phyloP scores from a whole-genome alignment of 1,284 basidiomycete genomes.

The Xerocomus nothofagi region DNA sequence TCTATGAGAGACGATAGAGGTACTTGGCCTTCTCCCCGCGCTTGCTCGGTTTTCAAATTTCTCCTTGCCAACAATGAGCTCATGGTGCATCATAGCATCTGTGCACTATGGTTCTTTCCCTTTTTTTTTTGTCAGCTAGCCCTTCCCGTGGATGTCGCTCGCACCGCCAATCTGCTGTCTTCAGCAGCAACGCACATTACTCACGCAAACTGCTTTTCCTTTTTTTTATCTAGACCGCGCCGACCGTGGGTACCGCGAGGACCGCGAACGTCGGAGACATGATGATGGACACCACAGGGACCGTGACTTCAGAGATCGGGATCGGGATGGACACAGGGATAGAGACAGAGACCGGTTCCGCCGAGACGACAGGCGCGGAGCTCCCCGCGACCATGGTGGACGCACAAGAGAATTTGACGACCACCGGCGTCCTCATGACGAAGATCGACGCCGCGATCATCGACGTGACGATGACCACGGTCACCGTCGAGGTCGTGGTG shows the following conservation, averaged over 20 bases:
- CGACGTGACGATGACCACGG: constrained; percentile 49
- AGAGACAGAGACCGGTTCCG: constrained; percentile 42
- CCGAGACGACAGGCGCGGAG: constrained; percentile 42
- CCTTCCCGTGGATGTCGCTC: constrained; percentile 38
- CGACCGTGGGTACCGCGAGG: constrained; percentile 56
- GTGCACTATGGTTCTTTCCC: constrained; percentile 55
- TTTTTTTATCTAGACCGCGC: constrained; percentile 42
- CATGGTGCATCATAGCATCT: constrained; percentile 59
- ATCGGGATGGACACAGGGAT: constrained; percentile 43
- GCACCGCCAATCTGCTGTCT: constrained; percentile 39
- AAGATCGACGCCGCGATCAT: constrained; percentile 46
- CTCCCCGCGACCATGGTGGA: constrained; percentile 38
- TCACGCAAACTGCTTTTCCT: constrained; percentile 47
- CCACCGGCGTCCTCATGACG: constrained; percentile 42
- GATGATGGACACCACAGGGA: constrained; percentile 53
- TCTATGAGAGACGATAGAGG: constrained; percentile 37
- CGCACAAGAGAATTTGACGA: constrained; percentile 46
- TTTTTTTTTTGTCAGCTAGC: constrained; percentile 63
- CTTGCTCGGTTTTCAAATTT: constrained; percentile 25
- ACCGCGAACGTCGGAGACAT: constrained; percentile 53
- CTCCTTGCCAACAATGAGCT: constrained; percentile 41
- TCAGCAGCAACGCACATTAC: constrained; percentile 46
- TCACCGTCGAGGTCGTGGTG: constrained; percentile 38
- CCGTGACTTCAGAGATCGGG: constrained; percentile 45
- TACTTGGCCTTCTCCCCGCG: constrained; percentile 32